Evolutionary conservation across 2,329 filamentous ascomycete species (phyloP).

Genomic region (Amauroascus verrucosus): DNA sequence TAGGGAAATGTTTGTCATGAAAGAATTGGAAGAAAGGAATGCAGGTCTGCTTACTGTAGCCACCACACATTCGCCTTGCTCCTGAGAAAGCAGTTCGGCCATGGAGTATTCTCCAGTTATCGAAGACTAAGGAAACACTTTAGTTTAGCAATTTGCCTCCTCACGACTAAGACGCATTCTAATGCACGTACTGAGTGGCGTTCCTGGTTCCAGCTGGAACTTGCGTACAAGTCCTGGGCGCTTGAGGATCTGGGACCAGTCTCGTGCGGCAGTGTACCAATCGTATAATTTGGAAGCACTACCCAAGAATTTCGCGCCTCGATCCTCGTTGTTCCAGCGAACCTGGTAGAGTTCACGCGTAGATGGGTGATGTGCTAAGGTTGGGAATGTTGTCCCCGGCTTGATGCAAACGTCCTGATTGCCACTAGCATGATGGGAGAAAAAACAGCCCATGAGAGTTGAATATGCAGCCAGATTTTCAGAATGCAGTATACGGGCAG

Average conservation of each 20-base stretch:
- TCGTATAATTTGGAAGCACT: constrained; percentile 42
- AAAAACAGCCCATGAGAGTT: constrained; percentile 45
- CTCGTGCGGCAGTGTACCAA: constrained; percentile 74
- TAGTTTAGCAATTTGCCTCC: not conserved
- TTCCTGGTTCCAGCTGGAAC: constrained; percentile 71
- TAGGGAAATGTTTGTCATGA: not conserved
- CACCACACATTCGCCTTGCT: constrained; percentile 77
- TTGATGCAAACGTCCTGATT: constrained; percentile 74
- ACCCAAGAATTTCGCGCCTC: constrained; percentile 51
- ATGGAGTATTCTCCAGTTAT: constrained; percentile 92
- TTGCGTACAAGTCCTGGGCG: constrained; percentile 59
- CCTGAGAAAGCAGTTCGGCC: constrained; percentile 76
- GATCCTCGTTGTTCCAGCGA: constrained; percentile 89
- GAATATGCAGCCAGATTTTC: constrained; percentile 49
- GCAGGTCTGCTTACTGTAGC: constrained; percentile 58
- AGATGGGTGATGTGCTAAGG: constrained; percentile 52
- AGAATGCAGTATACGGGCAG: constrained; percentile 49
- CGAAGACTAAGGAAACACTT: constrained; percentile 55
- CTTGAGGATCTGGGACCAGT: constrained; percentile 61
- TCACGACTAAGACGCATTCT: not conserved
- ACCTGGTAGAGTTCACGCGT: constrained; percentile 49
- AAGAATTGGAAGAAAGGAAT: not conserved
- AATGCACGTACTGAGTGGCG: constrained; percentile 54
- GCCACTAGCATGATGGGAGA: constrained; percentile 76
- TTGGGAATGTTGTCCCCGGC: constrained; percentile 59